A percentile compares a stretch with the other conserved stretches of the same genome.
Conservation (phyloP, 1,284 basidiomycete genomes). For the Sparassis latifolia region DNA sequence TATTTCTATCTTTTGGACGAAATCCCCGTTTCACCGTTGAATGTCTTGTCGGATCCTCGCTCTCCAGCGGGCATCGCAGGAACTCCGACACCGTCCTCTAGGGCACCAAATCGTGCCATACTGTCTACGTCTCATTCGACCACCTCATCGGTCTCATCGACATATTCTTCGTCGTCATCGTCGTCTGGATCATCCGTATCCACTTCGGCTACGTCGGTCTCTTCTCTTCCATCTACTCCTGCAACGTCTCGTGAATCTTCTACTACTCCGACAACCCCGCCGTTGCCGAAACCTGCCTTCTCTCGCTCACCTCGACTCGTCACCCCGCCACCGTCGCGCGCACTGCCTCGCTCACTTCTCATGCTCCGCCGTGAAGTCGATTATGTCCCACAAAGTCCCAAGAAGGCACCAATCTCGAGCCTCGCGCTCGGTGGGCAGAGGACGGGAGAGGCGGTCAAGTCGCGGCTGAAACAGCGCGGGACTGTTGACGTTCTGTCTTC, state of each 20-base stretch:
- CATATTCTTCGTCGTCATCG: constrained; percentile 19
- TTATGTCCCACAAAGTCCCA: constrained; percentile 61
- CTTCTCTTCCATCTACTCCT: constrained; percentile 15
- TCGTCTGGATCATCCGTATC: constrained; percentile 24
- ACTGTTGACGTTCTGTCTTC: constrained; percentile 7
- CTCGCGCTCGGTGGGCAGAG: constrained; percentile 26
- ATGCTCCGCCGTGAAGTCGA: constrained; percentile 68
- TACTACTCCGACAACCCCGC: constrained; percentile 13
- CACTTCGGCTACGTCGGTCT: constrained; percentile 20
- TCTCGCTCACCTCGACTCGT: constrained; percentile 14
- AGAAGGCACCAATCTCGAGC: constrained; percentile 37
- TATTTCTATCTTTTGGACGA: constrained; percentile 91
- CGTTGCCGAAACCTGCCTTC: constrained; percentile 8
- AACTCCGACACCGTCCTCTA: neutral
- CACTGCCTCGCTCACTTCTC: constrained; percentile 42
- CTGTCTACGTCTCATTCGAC: constrained; percentile 26
- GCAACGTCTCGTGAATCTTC: constrained; percentile 6
- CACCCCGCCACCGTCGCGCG: constrained; percentile 14
- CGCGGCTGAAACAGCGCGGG: constrained; percentile 5
- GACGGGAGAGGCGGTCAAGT: neutral
- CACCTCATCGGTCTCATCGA: constrained; percentile 31
- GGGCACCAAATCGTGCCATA: constrained; percentile 1
- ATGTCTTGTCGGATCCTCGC: constrained; percentile 10
- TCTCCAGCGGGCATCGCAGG: neutral
- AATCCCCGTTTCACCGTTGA: constrained; percentile 8